Evolutionary conservation across 371 early-diverging fungal genomes (phyloP), one percentile per base, ranked within the genome.

Genomic region (Lichtheimia hyalospora): DNA sequence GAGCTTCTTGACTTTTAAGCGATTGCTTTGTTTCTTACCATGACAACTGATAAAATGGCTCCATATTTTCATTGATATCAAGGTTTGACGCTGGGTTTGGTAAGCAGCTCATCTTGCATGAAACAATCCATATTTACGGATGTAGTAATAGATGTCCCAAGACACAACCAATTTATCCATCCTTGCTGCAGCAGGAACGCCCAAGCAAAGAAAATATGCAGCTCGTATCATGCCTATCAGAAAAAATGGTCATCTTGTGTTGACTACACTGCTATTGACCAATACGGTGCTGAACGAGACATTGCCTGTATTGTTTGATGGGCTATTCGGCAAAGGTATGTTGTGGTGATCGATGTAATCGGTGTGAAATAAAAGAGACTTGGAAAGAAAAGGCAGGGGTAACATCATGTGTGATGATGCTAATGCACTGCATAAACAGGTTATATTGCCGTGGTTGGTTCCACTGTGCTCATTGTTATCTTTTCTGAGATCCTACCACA

Each of bases 401-500:
- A 23, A 53, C 6, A 0, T 53, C 25, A 53, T 18, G 46, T 25
- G 13, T 1, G 12, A 53, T 53, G 53, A 14, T 6, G 34, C 34
- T 34, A 34, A 34, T 8, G 6, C 10, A 4, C 14, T 40, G 50
- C 23, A 49, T 46, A 34, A 21, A 43, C 52, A 77, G 92, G 92
- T 1, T 80, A 84, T 49, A 67, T 79, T 21, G 93, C 95, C 5
- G 85, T 94, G 25, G 69, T 94, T 21, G 79, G 81, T 1, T 93
- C 93, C 1, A 92, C 92, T 0, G 85, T 75, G 1, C 64, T 92
- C 1, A 82, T 94, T 44, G 88, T 94, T 5, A 61, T 93, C 16
- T 94, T 93, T 72, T 91, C 93, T 49, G 95, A 94, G 75, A 90
- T 94, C 59, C 86, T 94, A 44, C 94, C 94, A 27, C 92, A 94